These are phyloP conservation scores for Leishmania aethiopica DNA, from an alignment of 208 protist species.

Conservation along the genomic window DNA sequence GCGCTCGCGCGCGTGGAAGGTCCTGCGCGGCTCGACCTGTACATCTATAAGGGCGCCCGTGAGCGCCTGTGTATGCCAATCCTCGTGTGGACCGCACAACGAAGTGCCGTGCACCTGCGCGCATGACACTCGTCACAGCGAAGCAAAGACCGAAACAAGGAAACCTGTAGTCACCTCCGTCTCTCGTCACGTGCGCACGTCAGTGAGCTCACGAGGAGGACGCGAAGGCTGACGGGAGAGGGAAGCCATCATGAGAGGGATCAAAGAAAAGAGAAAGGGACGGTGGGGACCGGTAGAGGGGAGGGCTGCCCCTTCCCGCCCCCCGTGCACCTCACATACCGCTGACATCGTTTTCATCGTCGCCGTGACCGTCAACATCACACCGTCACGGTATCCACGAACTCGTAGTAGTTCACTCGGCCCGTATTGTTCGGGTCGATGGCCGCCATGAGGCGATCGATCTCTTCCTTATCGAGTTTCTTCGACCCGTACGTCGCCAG, in stretches of 20 bases:
- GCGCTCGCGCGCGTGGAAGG: not conserved
- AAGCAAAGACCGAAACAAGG: not conserved
- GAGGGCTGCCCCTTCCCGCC: not conserved
- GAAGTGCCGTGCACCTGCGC: not conserved
- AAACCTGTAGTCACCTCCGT: not conserved
- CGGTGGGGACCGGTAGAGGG: not conserved
- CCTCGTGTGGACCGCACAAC: not conserved
- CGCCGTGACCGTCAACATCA: not conserved
- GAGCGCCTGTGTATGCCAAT: not conserved
- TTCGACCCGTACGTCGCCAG: conserved; percentile 90
- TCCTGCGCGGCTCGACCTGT: not conserved
- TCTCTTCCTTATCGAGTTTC: conserved; percentile 84
- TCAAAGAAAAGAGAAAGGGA: not conserved
- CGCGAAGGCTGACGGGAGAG: not conserved
- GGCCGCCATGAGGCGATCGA: conserved; percentile 65
- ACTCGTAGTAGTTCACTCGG: conserved; percentile 90
- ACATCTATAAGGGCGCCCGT: not conserved
- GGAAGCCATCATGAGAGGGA: not conserved
- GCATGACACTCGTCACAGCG: not conserved
- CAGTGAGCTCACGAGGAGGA: not conserved
- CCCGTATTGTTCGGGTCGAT: conserved; percentile 86
- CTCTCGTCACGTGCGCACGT: not conserved
- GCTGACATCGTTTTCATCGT: not conserved
- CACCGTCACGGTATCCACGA: conserved; percentile 80
- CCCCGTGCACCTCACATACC: not conserved